Percentiles rank a stretch among this genome's conserved stretches.
These are phyloP conservation scores for Astrothelium macrocarpum DNA, from an alignment of 495 filamentous ascomycete species.

Conservation along the genomic window DNA sequence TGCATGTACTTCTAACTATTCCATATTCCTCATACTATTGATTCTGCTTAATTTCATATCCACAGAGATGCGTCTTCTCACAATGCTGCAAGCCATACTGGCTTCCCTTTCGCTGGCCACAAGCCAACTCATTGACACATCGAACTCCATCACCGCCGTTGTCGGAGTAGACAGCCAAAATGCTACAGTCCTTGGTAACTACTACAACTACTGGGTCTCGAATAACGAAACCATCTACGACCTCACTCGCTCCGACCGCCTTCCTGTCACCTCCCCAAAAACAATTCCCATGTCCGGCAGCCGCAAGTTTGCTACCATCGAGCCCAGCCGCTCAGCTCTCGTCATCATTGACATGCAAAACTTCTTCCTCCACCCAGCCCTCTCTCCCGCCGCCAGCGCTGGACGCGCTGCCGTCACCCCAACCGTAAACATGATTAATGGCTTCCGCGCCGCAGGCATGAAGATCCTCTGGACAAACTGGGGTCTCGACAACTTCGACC, in stretches of 20 bases:
- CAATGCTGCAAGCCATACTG: constrained; percentile 4
- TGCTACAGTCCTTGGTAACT: constrained; percentile 18
- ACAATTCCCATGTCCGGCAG: constrained; percentile 22
- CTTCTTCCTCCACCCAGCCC: constrained; percentile 19
- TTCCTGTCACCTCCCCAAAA: constrained; percentile 18
- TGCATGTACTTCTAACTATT: not conserved
- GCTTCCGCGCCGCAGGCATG: constrained; percentile 21
- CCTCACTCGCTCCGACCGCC: constrained; percentile 20
- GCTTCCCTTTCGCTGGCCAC: not conserved
- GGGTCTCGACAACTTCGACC: constrained; percentile 30
- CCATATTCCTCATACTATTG: not conserved
- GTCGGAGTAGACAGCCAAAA: constrained; percentile 10
- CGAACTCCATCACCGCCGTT: constrained; percentile 11
- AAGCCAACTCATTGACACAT: constrained; percentile 12
- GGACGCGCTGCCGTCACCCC: constrained; percentile 17
- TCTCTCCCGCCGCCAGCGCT: constrained; percentile 13
- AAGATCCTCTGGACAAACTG: constrained; percentile 27
- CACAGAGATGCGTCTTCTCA: not conserved
- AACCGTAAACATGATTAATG: constrained; percentile 20
- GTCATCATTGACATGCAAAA: constrained; percentile 21
- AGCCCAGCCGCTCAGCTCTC: constrained; percentile 13
- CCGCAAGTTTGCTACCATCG: constrained; percentile 17
- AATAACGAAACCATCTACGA: constrained; percentile 17
- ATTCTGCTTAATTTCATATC: not conserved
- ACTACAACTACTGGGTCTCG: constrained; percentile 19